These are phyloP conservation scores for Pulveroboletus ravenelii DNA, from an alignment of 768 basidiomycete species.

Conservation along the genomic window DNA sequence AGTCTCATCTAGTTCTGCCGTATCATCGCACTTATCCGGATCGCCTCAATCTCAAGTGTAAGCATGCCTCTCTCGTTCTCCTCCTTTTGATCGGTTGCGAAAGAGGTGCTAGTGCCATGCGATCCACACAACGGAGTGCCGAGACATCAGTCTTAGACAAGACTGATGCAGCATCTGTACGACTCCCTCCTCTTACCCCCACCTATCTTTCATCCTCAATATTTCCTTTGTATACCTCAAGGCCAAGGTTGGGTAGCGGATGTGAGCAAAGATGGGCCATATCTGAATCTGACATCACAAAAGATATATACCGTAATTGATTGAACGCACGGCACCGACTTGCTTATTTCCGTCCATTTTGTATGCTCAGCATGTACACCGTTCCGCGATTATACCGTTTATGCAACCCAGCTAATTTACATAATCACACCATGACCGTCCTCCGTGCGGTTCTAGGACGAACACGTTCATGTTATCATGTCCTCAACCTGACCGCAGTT, in stretches of 20 bases:
- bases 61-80: slow-evolving; percentile 6
- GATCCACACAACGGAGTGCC: slow-evolving; percentile 2
- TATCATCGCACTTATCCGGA: slow-evolving; percentile 42
- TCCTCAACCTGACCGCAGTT: neutral
- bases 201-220: slow-evolving; percentile 1
- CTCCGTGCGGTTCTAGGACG: slow-evolving; percentile 8
- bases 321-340: no score
- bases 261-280: slow-evolving; percentile 22
- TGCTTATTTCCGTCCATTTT: neutral
- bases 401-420: neutral
- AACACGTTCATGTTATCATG: neutral
- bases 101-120: slow-evolving; percentile 7
- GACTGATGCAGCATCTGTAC: neutral
- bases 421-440: slow-evolving; percentile 1
- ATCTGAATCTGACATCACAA: slow-evolving; percentile 20
- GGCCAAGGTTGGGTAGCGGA: neutral
- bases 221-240: neutral
- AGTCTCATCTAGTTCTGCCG: slow-evolving; percentile 41
- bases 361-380: slow-evolving; percentile 9
- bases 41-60: slow-evolving; percentile 18
- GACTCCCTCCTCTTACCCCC: neutral
- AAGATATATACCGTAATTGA: slow-evolving; percentile 15
- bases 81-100: neutral
- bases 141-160: slow-evolving; percentile 3
- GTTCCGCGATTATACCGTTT: neutral